Percentiles rank a stretch among this genome's conserved stretches.
These are phyloP conservation scores for Hypoxylon sp. DNA, from an alignment of 2,329 filamentous ascomycete genomes.

Conservation along the genomic window DNA sequence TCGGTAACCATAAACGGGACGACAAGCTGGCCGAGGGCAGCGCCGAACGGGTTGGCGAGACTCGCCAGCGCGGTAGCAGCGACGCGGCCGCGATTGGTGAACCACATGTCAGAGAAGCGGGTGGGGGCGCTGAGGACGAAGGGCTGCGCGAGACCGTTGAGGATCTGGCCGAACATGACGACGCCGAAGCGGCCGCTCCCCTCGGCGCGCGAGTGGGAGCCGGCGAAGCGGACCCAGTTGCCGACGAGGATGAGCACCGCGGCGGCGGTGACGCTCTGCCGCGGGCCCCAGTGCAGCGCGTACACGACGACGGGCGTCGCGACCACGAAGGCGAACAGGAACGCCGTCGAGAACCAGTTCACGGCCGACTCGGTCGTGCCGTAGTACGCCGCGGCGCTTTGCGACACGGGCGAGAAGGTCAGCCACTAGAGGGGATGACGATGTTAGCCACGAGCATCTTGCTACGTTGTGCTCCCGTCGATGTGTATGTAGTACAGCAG, in stretches of 20 bases:
- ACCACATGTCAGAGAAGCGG: conserved; percentile 93
- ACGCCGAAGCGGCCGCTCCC: conserved; percentile 75
- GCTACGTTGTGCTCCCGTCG: no score
- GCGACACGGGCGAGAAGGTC: conserved; percentile 85
- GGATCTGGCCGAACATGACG: conserved; percentile 89
- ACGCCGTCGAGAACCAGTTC: conserved; percentile 92
- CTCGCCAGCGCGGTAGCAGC: conserved; percentile 86
- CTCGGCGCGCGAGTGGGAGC: conserved; percentile 59
- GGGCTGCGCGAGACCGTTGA: conserved; percentile 88
- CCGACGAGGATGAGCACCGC: conserved; percentile 79
- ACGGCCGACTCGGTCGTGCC: conserved; percentile 75
- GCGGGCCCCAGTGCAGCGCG: conserved; percentile 81
- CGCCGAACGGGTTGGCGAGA: conserved; percentile 89
- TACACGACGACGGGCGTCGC: conserved; percentile 77
- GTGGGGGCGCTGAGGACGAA: conserved; percentile 92
- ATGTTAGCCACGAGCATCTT: not conserved
- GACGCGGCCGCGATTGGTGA: conserved; percentile 82
- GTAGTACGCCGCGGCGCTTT: conserved; percentile 78
- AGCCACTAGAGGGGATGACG: conserved; percentile 76
- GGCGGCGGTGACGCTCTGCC: conserved; percentile 75
- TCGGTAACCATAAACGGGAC: conserved; percentile 77
- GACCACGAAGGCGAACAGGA: conserved; percentile 83
- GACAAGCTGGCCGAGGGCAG: conserved; percentile 86
- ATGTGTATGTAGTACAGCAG: not conserved
- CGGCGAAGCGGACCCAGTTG: conserved; percentile 91